Percentiles rank a stretch among this genome's conserved stretches.
Conservation (phyloP, 257 asterid species). For the Scutellaria baicalensis region DNA sequence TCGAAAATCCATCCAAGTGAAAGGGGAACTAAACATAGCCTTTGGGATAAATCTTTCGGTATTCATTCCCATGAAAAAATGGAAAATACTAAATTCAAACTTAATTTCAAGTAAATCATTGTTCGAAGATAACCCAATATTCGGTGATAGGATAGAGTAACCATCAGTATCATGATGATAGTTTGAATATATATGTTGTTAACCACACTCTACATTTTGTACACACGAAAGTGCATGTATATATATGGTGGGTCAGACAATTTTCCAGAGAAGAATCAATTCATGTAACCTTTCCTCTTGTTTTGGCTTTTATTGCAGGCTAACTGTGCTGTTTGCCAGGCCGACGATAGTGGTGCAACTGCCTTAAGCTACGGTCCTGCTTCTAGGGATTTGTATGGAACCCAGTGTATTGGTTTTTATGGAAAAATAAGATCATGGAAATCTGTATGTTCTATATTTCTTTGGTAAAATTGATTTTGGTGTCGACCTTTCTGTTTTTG, state of each 20-base stretch:
- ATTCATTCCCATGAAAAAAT: background rate
- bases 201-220: background rate
- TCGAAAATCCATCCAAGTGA: too few relatives aligned
- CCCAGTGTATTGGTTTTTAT: slow-evolving; percentile 87
- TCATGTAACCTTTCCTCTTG: slow-evolving; percentile 6
- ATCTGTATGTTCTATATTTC: slow-evolving; percentile 58
- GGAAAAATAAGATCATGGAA: slow-evolving; percentile 98
- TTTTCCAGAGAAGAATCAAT: background rate
- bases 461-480: slow-evolving; percentile 5
- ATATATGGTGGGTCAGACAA: background rate
- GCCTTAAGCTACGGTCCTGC: slow-evolving; percentile 73
- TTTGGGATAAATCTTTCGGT: background rate
- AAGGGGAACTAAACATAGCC: too few relatives aligned
- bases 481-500: slow-evolving; percentile 1
- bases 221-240: background rate
- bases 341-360: slow-evolving; percentile 95
- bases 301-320: slow-evolving; percentile 53
- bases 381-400: slow-evolving; percentile 84
- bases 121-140: background rate
- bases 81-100: background rate
- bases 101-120: background rate
- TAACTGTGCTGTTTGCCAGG: slow-evolving; percentile 88
- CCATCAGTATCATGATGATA: background rate
- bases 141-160: background rate
- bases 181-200: background rate